A percentile compares a stretch with the other conserved stretches of the same genome.
Evolutionary conservation across 1,284 basidiomycete species (phyloP).

Genomic region (Cryptococcus deneoformans): DNA sequence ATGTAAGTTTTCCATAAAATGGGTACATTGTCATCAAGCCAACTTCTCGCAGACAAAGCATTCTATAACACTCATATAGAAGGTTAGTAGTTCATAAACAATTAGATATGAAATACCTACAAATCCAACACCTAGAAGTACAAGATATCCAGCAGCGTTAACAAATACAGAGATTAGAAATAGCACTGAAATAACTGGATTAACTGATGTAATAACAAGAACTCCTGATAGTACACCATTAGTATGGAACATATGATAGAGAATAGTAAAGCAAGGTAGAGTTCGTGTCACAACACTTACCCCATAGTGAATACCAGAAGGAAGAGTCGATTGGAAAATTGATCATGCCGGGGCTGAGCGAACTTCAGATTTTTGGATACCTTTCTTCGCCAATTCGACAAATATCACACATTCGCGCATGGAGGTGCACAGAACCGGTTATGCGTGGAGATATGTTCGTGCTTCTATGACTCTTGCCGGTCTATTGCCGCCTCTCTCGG

Average conservation of each 20-base stretch:
- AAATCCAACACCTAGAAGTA: slow-evolving; percentile 39
- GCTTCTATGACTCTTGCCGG: slow-evolving; percentile 98
- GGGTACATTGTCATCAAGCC: not conserved
- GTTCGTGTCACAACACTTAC: no score
- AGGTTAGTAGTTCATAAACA: slow-evolving; percentile 38
- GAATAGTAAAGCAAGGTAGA: no score
- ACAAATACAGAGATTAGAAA: slow-evolving; percentile 46
- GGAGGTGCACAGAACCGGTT: slow-evolving; percentile 96
- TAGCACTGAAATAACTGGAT: slow-evolving; percentile 45
- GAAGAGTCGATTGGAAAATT: no score
- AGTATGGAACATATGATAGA: no score
- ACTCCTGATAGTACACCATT: slow-evolving; percentile 39
- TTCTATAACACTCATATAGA: slow-evolving; percentile 96
- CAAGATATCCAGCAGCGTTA: slow-evolving; percentile 31
- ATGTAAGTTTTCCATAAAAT: slow-evolving; percentile 63
- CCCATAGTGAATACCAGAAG: no score
- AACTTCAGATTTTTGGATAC: slow-evolving; percentile 84
- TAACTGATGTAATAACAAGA: slow-evolving; percentile 43
- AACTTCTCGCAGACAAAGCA: slow-evolving; percentile 40
- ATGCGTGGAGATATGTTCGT: slow-evolving; percentile 75
- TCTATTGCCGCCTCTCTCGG: slow-evolving; percentile 88
- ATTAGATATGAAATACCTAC: slow-evolving; percentile 45
- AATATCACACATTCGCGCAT: slow-evolving; percentile 96
- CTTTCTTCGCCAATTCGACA: slow-evolving; percentile 98
- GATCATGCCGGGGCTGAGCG: not conserved